Conservation (phyloP, 2,329 filamentous ascomycete species). For the Neopestalotiopsis rosae region DNA sequence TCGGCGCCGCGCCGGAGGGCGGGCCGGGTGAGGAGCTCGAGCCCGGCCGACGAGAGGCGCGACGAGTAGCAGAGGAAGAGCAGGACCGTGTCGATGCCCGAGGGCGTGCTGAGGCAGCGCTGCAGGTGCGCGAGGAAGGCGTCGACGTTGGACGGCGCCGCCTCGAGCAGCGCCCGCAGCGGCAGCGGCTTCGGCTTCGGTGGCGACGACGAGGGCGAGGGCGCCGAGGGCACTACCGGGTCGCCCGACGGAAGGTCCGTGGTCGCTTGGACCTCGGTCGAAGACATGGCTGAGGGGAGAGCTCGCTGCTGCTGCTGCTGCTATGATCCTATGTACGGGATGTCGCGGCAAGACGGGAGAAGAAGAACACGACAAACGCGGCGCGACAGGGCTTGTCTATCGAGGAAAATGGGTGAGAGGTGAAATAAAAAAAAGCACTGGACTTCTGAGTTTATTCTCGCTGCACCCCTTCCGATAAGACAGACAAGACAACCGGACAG, state of each 20-base stretch:
- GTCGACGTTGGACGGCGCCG: slow-evolving; percentile 50
- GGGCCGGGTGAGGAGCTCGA: slow-evolving; percentile 59
- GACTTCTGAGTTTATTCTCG: neutral
- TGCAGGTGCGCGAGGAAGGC: slow-evolving; percentile 60
- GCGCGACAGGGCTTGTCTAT: neutral
- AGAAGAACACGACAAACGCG: neutral
- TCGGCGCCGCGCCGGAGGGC: slow-evolving; percentile 59
- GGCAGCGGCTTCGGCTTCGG: slow-evolving; percentile 29
- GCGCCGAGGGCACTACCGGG: slow-evolving; percentile 37
- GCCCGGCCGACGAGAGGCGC: slow-evolving; percentile 57
- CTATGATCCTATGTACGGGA: too few relatives aligned
- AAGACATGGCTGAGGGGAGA: slow-evolving; percentile 8
- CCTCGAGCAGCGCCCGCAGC: slow-evolving; percentile 36
- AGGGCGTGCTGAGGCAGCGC: slow-evolving; percentile 70
- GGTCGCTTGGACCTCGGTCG: slow-evolving; percentile 31
- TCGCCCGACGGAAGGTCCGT: slow-evolving; percentile 43
- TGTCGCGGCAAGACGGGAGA: neutral
- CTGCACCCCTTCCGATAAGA: neutral
- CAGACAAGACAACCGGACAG: neutral
- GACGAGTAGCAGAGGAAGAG: slow-evolving; percentile 72
- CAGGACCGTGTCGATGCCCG: slow-evolving; percentile 73
- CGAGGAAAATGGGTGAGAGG: neutral
- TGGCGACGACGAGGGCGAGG: slow-evolving; percentile 23
- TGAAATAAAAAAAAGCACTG: neutral
- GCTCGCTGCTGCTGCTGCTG: neutral